Evolutionary conservation across 2,329 filamentous ascomycete genomes (phyloP), one percentile per base, ranked within the genome.

Genomic region (Scopulariopsis brevicaulis): DNA sequence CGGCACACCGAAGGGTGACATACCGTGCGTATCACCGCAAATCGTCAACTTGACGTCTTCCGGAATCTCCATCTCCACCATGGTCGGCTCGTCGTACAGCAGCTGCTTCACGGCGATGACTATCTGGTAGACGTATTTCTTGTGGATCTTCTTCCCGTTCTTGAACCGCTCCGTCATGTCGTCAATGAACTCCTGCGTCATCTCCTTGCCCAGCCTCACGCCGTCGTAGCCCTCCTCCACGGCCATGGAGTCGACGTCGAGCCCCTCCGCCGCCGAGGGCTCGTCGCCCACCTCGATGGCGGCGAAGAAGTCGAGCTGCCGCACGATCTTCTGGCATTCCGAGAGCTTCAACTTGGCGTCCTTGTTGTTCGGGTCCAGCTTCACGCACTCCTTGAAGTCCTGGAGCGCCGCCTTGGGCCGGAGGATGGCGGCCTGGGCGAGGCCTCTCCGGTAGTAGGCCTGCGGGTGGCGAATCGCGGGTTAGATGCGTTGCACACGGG

Each of bases 141-240:
- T 86, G 72, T 94, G 90, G 59, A 99, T 81, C 74, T 90, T 93
- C 81, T 99, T 97, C 68, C 94, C 94, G 55, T 83, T 86, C 81
- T 95, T 96, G 81, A 99, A 99, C 35, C 94, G 80, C 71, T 94
- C 83, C 59, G 90, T 93, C 93, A 97, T 96, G 74, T 99, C 93
- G 65, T 95, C 89, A 65, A 99, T 89, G 68, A 99, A 99, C 66
- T 96, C 93, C 64, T 93, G 83, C 1, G 93, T 96, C 91, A 99
- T 99, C 69, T 88, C 80, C 56, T 86, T 81, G 46, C 82, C 86
- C 57, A 99, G 75, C 59, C 79, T 80, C 24, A 85, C 86, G 61
- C 94, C 94, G 67, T 99, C 94, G 67, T 99, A 99, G 58, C 80
- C 80, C 24, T 85, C 75, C 61, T 96, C 92, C 20, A 99, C 84